Evolutionary conservation across 805 yeast species (phyloP).

Genomic region (Monosporozyma siamensis): DNA sequence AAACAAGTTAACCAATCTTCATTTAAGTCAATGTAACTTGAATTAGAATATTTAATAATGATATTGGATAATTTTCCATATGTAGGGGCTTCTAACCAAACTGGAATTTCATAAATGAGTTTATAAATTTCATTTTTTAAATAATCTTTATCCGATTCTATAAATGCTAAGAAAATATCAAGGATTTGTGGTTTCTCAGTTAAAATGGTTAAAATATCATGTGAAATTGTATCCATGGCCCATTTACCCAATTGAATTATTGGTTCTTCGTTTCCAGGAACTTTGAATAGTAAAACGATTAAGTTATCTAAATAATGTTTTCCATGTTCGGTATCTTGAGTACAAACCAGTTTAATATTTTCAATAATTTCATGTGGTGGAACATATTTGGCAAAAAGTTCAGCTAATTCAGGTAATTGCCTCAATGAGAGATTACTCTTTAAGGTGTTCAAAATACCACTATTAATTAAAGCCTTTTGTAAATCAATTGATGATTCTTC

Average conservation of each 20-base stretch:
- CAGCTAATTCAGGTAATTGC: conserved; percentile 14
- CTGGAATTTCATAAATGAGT: conserved; percentile 31
- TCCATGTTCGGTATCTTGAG: conserved; percentile 2
- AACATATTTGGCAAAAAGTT: conserved; percentile 12
- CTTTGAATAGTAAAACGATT: conserved; percentile 6
- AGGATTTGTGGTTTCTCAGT: conserved; percentile 7
- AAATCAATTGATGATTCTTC: conserved; percentile 4
- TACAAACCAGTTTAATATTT: conserved; percentile 7
- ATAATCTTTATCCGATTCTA: conserved; percentile 3
- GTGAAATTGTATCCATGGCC: conserved; percentile 8
- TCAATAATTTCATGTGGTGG: conserved; percentile 10
- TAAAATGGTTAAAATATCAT: conserved; percentile 13
- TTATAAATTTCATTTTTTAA: conserved; percentile 23
- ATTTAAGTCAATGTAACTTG: conserved; percentile 13
- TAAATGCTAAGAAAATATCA: conserved; percentile 6
- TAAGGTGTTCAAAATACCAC: conserved; percentile 13
- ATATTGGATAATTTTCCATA: conserved; percentile 29
- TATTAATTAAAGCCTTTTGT: conserved; percentile 1
- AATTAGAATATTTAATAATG: conserved; percentile 28
- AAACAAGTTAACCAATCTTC: conserved; percentile 9
- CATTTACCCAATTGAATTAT: conserved; percentile 14
- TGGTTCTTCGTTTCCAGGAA: conserved; percentile 11
- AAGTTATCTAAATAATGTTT: conserved; percentile 9
- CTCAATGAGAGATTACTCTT: conserved; percentile 12
- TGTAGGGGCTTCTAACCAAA: conserved; percentile 24